A percentile compares a stretch with the other conserved stretches of the same genome.
Conservation (phyloP, 148 eudicot genomes). For the Cornus controversa region DNA sequence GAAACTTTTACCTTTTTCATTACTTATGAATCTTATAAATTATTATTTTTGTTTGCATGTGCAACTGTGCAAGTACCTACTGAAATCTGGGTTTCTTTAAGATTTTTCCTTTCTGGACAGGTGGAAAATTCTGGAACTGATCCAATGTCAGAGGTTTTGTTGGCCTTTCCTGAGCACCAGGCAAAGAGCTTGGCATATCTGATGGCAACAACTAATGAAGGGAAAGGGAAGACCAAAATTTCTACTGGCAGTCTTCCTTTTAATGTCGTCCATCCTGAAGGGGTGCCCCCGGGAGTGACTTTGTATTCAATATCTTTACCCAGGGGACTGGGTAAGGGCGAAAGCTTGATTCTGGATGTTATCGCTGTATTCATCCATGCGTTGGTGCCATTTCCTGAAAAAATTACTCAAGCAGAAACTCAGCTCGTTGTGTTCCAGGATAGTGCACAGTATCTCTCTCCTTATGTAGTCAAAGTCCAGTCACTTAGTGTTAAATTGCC, state of each 20-base stretch:
- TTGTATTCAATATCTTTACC: conserved; percentile 68
- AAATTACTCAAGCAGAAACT: conserved; percentile 80
- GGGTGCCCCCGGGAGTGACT: conserved; percentile 52
- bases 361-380: conserved; percentile 72
- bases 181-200: conserved; percentile 63
- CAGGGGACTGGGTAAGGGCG: conserved; percentile 60
- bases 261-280: conserved; percentile 46
- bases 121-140: conserved; percentile 72
- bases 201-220: conserved; percentile 48
- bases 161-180: conserved; percentile 73
- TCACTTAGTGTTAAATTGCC: conserved; percentile 72
- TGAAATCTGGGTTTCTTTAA: background rate
- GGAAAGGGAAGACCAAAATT: conserved; percentile 61
- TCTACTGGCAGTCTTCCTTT: conserved; percentile 48
- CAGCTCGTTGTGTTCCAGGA: conserved; percentile 81
- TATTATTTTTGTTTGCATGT: background rate
- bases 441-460: conserved; percentile 72
- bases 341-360: conserved; percentile 59
- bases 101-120: conserved; percentile 34
- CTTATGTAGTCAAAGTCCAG: conserved; percentile 76
- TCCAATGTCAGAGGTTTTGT: conserved; percentile 56
- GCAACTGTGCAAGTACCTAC: too few relatives aligned
- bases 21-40: background rate
- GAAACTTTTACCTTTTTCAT: background rate
- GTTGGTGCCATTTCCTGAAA: conserved; percentile 79